These are phyloP conservation scores for Hyphopichia pseudoburtonii DNA, from an alignment of 1,139 yeast genomes.

Conservation along the genomic window DNA sequence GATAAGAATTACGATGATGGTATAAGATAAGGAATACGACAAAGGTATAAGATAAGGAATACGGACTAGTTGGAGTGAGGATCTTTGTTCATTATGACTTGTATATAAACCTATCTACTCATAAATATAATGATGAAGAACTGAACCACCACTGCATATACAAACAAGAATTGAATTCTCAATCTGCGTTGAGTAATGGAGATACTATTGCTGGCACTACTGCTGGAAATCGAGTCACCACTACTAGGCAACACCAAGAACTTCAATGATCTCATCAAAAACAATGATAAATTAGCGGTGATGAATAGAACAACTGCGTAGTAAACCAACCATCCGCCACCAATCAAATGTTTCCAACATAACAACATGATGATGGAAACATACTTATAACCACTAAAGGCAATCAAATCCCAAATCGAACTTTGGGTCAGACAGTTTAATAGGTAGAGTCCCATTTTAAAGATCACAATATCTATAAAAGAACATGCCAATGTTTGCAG, in stretches of 20 bases:
- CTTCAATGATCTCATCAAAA: constrained; percentile 80
- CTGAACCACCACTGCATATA: constrained; percentile 84
- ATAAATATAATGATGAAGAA: constrained; percentile 43
- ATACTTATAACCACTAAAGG: constrained; percentile 94
- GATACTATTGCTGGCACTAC: constrained; percentile 50
- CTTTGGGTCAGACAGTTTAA: constrained; percentile 54
- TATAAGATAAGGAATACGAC: no score
- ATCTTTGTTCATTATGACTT: no score
- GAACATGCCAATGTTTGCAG: constrained; percentile 87
- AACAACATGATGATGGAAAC: constrained; percentile 68
- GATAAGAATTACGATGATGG: no score
- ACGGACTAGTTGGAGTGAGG: no score
- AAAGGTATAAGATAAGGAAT: no score
- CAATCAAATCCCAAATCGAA: constrained; percentile 74
- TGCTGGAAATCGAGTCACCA: constrained; percentile 40
- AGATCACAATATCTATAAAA: constrained; percentile 59
- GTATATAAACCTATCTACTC: constrained; percentile 32
- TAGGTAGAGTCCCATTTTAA: constrained; percentile 45
- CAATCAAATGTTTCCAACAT: constrained; percentile 44
- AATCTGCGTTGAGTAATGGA: constrained; percentile 73
- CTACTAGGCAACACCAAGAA: constrained; percentile 68
- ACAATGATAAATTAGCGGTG: constrained; percentile 59
- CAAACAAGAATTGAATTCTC: constrained; percentile 81
- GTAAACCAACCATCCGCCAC: constrained; percentile 37
- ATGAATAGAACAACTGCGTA: constrained; percentile 42